These are phyloP conservation scores for Lactarius hatsudake DNA, from an alignment of 768 basidiomycete species.

Conservation along the genomic window DNA sequence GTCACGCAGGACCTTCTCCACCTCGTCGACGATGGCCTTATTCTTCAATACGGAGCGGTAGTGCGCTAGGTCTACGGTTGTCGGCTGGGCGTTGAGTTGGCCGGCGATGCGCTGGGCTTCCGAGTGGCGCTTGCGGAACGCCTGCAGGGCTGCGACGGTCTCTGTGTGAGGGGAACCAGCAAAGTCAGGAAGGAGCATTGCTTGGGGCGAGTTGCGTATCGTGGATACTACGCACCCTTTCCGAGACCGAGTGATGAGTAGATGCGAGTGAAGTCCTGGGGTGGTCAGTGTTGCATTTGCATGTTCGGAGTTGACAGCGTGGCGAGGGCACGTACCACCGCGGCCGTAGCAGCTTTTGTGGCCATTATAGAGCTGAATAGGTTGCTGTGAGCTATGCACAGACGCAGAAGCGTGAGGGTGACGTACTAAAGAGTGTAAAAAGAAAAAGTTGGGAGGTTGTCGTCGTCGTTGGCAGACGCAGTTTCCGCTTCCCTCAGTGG, in stretches of 20 bases:
- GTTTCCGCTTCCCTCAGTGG: background rate
- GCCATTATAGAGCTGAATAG: slow-evolving; percentile 46
- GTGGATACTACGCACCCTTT: slow-evolving; percentile 56
- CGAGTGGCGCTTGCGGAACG: slow-evolving; percentile 93
- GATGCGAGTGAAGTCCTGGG: slow-evolving; percentile 78
- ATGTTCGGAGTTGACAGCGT: slow-evolving; percentile 13
- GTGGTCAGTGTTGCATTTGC: slow-evolving; percentile 7
- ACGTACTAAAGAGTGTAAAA: slow-evolving; percentile 11
- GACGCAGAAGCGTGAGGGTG: background rate
- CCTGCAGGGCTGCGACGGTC: slow-evolving; percentile 85
- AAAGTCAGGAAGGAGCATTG: background rate
- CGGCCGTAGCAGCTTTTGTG: slow-evolving; percentile 66
- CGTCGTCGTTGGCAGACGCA: background rate
- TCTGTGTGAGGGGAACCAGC: slow-evolving; percentile 50
- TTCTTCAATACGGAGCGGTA: slow-evolving; percentile 94
- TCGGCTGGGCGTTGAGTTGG: slow-evolving; percentile 65
- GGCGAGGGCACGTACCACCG: slow-evolving; percentile 41
- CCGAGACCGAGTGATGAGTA: slow-evolving; percentile 81
- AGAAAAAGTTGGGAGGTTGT: background rate
- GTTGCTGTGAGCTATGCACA: background rate
- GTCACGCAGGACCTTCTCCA: slow-evolving; percentile 80
- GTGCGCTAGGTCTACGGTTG: slow-evolving; percentile 84
- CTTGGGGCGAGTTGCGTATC: background rate
- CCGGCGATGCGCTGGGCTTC: slow-evolving; percentile 78
- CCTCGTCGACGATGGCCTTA: slow-evolving; percentile 86